These are phyloP conservation scores for Lolium multiflorum DNA, from an alignment of 176 grass and related monocot species.

Conservation along the genomic window DNA sequence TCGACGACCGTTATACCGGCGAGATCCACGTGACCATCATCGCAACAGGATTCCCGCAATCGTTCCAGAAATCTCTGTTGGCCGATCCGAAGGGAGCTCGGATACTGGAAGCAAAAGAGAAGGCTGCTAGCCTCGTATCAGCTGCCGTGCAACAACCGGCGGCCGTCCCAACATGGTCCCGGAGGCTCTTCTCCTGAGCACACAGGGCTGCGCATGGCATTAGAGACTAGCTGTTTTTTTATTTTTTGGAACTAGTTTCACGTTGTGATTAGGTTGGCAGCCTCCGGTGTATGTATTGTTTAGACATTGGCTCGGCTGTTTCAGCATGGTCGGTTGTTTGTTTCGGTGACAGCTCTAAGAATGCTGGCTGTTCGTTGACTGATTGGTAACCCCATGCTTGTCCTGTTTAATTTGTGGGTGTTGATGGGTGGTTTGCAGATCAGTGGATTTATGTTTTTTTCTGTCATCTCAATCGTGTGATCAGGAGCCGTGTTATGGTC, in stretches of 20 bases:
- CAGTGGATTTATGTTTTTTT: too few species aligned
- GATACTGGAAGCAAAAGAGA: constrained; percentile 64
- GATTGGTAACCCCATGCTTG: neutral
- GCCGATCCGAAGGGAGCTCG: constrained; percentile 70
- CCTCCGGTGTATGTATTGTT: constrained; percentile 36
- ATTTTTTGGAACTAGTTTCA: neutral
- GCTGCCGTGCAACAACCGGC: constrained; percentile 33
- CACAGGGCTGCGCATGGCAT: neutral
- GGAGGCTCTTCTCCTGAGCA: constrained; percentile 80
- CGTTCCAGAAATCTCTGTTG: constrained; percentile 87
- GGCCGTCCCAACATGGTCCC: constrained; percentile 46
- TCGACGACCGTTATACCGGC: constrained; percentile 85
- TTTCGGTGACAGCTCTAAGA: neutral
- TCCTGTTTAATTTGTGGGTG: neutral
- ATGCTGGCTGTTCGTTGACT: neutral
- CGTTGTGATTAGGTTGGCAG: constrained; percentile 27
- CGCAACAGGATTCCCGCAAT: constrained; percentile 91
- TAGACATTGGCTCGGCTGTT: neutral
- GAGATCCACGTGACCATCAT: constrained; percentile 97
- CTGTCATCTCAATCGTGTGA: too few species aligned
- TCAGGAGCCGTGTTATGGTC: too few species aligned
- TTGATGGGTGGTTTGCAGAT: too few species aligned
- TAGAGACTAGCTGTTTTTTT: neutral
- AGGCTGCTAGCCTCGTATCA: constrained; percentile 23
- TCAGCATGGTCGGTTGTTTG: neutral